Conservation (phyloP, 1,284 basidiomycete species). For the Ustilago cynodontis region DNA sequence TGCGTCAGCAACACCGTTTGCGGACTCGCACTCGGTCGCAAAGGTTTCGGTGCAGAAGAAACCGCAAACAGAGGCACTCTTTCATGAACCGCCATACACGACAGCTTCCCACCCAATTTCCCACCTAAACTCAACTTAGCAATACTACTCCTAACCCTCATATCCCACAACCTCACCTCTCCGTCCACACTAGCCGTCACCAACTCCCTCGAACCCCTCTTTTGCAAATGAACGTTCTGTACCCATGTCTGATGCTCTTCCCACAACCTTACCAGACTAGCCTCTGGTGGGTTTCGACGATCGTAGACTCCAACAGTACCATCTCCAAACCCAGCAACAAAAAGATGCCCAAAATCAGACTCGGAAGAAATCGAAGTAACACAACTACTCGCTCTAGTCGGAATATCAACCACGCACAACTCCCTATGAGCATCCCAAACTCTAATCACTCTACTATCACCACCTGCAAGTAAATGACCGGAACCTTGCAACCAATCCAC, state of each 20-base stretch:
- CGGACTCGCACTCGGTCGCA: slow-evolving; percentile 31
- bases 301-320: slow-evolving; percentile 92
- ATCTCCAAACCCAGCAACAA: slow-evolving; percentile 92
- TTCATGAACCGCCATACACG: slow-evolving; percentile 88
- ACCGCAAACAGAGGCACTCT: slow-evolving; percentile 86
- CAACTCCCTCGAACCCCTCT: slow-evolving; percentile 79
- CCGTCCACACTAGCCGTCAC: slow-evolving; percentile 94
- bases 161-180: slow-evolving; percentile 91
- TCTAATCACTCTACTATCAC: slow-evolving; percentile 88
- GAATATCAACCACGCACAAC: slow-evolving; percentile 82
- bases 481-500: slow-evolving; percentile 93
- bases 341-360: slow-evolving; percentile 81
- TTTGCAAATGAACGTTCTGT: slow-evolving; percentile 89
- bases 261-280: slow-evolving; percentile 85
- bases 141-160: slow-evolving; percentile 80
- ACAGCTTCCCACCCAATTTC: slow-evolving; percentile 72
- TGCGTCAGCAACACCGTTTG: slow-evolving; percentile 54
- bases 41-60: slow-evolving; percentile 41
- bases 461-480: slow-evolving; percentile 87
- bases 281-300: slow-evolving; percentile 84
- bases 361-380: slow-evolving; percentile 88
- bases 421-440: slow-evolving; percentile 97
- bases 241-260: slow-evolving; percentile 87
- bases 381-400: slow-evolving; percentile 89
- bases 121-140: slow-evolving; percentile 76